A percentile compares a stretch with the other conserved stretches of the same genome.
These are phyloP conservation scores for Aspergillus sp. DNA, from an alignment of 2,329 filamentous ascomycete genomes.

Conservation along the genomic window DNA sequence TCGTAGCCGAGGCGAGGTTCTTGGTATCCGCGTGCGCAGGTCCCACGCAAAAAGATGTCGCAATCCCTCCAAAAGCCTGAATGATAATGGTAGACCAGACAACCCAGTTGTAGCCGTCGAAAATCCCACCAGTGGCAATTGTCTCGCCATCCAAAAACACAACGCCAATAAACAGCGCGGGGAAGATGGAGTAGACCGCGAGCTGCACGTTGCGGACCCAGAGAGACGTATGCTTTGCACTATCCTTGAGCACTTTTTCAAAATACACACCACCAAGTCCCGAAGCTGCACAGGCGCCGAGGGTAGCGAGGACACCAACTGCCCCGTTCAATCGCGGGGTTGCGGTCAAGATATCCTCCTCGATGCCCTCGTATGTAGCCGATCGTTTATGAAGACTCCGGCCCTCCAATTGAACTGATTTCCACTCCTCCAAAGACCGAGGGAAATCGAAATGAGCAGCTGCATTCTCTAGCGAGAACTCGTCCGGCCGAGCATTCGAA, in stretches of 20 bases:
- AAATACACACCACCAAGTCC: constrained; percentile 74
- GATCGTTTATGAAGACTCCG: constrained; percentile 68
- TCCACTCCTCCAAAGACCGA: constrained; percentile 75
- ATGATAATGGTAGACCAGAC: constrained; percentile 85
- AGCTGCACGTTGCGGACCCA: constrained; percentile 97
- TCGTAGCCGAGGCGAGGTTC: constrained; percentile 91
- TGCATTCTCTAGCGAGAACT: constrained; percentile 59
- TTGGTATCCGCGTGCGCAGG: constrained; percentile 90
- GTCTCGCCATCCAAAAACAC: constrained; percentile 84
- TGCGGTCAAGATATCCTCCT: constrained; percentile 61
- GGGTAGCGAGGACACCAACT: constrained; percentile 76
- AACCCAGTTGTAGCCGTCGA: constrained; percentile 89
- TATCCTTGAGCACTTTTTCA: constrained; percentile 87
- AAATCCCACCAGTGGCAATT: constrained; percentile 85
- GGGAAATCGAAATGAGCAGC: constrained; percentile 72
- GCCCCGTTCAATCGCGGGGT: constrained; percentile 72
- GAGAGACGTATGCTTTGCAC: constrained; percentile 73
- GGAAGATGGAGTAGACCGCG: constrained; percentile 91
- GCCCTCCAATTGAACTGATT: constrained; percentile 58
- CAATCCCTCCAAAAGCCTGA: constrained; percentile 81
- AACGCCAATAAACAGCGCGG: constrained; percentile 83
- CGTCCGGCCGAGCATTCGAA: constrained; percentile 63
- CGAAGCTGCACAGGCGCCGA: constrained; percentile 78
- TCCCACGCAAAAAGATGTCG: constrained; percentile 81
- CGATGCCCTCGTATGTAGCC: constrained; percentile 88